Percentiles rank a stretch among this genome's conserved stretches.
Conservation (phyloP, 805 yeast species). For the Starmerella vaccinii region DNA sequence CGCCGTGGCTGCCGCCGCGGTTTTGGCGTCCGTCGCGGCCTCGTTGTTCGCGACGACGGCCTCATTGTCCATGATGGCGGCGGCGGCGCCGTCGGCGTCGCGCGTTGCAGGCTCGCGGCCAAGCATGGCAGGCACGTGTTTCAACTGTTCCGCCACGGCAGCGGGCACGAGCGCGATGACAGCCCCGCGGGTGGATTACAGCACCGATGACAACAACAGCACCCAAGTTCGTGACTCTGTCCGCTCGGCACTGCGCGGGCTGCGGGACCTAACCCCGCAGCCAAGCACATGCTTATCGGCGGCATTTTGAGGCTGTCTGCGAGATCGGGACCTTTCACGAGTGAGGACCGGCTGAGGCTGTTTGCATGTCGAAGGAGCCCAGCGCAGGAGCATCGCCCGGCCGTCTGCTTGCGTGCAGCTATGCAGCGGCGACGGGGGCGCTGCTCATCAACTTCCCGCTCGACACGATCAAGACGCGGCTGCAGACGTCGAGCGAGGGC, state of each 20-base stretch:
- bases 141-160: no score
- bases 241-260: not conserved
- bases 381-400: constrained; percentile 9
- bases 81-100: no score
- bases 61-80: no score
- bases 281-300: not conserved
- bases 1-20: not conserved
- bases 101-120: no score
- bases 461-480: constrained; percentile 77
- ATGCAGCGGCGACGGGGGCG: constrained; percentile 25
- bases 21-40: no score
- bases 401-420: constrained; percentile 20
- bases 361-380: constrained; percentile 1
- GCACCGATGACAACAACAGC: not conserved
- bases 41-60: no score
- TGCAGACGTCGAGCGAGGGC: constrained; percentile 60
- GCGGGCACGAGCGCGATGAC: not conserved
- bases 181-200: not conserved
- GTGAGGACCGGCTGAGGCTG: no score
- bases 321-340: not conserved
- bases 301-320: not conserved
- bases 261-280: not conserved
- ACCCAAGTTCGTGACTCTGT: not conserved
- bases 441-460: constrained; percentile 61
- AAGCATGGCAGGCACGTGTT: no score